phyloP scores from a whole-genome alignment of 1,139 yeast genomes.

The Yamadazyma songkhlaensis region DNA sequence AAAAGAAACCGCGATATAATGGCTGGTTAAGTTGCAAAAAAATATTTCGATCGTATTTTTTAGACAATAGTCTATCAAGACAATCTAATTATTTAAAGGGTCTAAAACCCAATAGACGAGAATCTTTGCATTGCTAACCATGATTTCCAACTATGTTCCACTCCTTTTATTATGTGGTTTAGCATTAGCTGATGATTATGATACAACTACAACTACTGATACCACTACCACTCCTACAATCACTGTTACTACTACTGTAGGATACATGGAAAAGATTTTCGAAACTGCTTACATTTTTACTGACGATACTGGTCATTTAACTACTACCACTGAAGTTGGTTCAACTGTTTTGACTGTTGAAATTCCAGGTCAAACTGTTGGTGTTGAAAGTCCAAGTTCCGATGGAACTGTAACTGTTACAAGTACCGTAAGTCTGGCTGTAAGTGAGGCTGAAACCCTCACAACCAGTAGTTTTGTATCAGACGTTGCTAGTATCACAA shows the following conservation, averaged over 20 bases:
- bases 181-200: slow-evolving; percentile 16
- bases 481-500: slow-evolving; percentile 1
- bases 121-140: slow-evolving; percentile 1
- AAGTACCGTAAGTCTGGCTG: slow-evolving; percentile 4
- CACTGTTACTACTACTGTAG: slow-evolving; percentile 30
- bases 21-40: slow-evolving; percentile 10
- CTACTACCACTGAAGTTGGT: slow-evolving; percentile 30
- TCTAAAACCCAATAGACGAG: no score
- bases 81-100: not conserved
- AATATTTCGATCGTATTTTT: not conserved
- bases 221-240: slow-evolving; percentile 28
- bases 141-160: slow-evolving; percentile 17
- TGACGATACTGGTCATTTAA: slow-evolving; percentile 27
- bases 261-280: slow-evolving; percentile 25
- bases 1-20: not conserved
- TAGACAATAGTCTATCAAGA: not conserved
- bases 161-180: slow-evolving; percentile 17
- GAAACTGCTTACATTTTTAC: slow-evolving; percentile 38
- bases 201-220: slow-evolving; percentile 18
- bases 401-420: slow-evolving; percentile 7
- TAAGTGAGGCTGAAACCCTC: slow-evolving; percentile 2
- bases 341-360: slow-evolving; percentile 17
- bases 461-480: no score
- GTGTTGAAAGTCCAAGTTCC: slow-evolving; percentile 2
- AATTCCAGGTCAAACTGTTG: slow-evolving; percentile 11